Percentiles rank a stretch among this genome's conserved stretches.
Conservation (phyloP, 1,284 basidiomycete species). For the Sporisorium exsertum region DNA sequence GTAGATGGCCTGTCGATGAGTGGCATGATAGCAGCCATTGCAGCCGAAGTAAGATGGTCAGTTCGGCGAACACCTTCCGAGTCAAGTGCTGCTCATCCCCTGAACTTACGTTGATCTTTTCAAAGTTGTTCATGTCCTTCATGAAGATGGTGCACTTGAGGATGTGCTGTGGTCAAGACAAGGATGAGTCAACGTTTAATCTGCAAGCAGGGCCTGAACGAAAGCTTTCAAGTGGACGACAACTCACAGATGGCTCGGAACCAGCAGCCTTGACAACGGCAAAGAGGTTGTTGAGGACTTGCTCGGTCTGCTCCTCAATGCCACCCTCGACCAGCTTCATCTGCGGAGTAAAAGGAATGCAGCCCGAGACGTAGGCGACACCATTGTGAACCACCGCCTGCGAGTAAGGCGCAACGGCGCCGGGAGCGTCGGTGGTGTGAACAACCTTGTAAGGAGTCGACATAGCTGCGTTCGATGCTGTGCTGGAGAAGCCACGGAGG, state of each 20-base stretch:
- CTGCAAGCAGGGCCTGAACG: neutral
- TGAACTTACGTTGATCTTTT: conserved; percentile 77
- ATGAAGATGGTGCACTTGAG: conserved; percentile 79
- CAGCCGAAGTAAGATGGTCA: neutral
- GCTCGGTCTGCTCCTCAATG: conserved; percentile 84
- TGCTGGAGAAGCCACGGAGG: conserved; percentile 8
- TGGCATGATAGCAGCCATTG: neutral
- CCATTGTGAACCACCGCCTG: conserved; percentile 84
- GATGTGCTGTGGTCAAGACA: conserved; percentile 28
- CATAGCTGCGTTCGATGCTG: conserved; percentile 14
- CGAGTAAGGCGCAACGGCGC: conserved; percentile 68
- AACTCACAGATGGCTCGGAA: conserved; percentile 49
- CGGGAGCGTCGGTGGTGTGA: conserved; percentile 63
- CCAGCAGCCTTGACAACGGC: conserved; percentile 85
- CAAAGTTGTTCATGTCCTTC: conserved; percentile 92
- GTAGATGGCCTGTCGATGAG: conserved; percentile 54
- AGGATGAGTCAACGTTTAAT: neutral
- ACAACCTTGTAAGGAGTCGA: conserved; percentile 63
- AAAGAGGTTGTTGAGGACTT: conserved; percentile 87
- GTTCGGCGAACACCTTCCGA: neutral
- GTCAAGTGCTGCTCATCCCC: neutral
- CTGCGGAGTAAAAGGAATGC: conserved; percentile 84
- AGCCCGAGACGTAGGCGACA: conserved; percentile 89
- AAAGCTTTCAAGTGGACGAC: neutral
- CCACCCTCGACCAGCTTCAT: conserved; percentile 81